phyloP scores from a whole-genome alignment of 2,329 filamentous ascomycete genomes.

The Microcyclosporella mali region DNA sequence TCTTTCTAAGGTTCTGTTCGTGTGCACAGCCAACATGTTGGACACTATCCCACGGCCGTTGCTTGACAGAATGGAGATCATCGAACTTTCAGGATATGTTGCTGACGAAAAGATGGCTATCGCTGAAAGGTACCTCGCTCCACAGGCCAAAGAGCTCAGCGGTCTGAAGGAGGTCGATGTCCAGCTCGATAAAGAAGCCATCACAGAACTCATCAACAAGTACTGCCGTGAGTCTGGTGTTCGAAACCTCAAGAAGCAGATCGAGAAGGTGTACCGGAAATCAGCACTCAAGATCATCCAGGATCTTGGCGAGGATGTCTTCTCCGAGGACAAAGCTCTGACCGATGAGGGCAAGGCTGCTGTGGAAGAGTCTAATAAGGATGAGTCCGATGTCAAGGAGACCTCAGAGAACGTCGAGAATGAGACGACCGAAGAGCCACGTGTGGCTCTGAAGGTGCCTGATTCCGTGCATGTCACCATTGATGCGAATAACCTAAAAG shows the following conservation, averaged over 20 bases:
- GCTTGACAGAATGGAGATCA: constrained; percentile 95
- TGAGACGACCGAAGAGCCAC: constrained; percentile 59
- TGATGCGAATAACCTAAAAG: constrained; percentile 81
- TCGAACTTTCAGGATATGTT: constrained; percentile 91
- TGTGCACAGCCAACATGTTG: constrained; percentile 98
- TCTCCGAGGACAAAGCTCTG: constrained; percentile 73
- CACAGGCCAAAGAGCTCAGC: constrained; percentile 87
- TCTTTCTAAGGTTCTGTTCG: constrained; percentile 93
- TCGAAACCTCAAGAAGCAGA: constrained; percentile 97
- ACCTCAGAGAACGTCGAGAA: constrained; percentile 51
- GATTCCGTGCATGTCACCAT: constrained; percentile 82
- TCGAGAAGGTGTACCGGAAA: constrained; percentile 98
- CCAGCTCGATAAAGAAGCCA: constrained; percentile 75
- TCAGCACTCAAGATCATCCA: constrained; percentile 95
- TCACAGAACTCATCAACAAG: constrained; percentile 95
- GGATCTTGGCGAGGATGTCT: constrained; percentile 77
- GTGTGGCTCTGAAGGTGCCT: constrained; percentile 74
- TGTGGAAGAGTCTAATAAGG: constrained; percentile 63
- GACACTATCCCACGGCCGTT: constrained; percentile 94
- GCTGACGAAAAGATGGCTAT: constrained; percentile 99
- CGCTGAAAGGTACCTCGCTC: constrained; percentile 84
- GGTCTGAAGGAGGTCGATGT: constrained; percentile 88
- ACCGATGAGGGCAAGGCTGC: constrained; percentile 82
- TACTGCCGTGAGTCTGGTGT: constrained; percentile 98
- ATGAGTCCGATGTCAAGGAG: constrained; percentile 57